Percentiles rank a stretch among this genome's conserved stretches.
Evolutionary conservation across 2,329 filamentous ascomycete species (phyloP).

Genomic region (Drechslerella coelobrocha): DNA sequence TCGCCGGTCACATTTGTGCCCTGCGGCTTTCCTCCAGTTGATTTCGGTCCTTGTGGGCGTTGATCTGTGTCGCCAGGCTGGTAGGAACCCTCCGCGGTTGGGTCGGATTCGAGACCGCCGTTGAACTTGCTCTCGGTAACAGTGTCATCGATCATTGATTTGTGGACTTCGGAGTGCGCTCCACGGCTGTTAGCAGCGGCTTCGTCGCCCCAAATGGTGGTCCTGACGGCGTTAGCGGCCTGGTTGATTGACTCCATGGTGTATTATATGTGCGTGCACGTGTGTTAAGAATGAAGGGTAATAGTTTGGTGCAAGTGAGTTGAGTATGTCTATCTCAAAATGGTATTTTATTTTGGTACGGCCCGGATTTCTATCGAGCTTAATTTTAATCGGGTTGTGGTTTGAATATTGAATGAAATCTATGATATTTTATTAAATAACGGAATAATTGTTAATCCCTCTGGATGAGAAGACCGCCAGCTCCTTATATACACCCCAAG

Average conservation of each 20-base stretch:
- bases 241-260: constrained; percentile 67
- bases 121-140: constrained; percentile 34
- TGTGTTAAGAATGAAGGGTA: neutral
- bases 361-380: too few relatives aligned
- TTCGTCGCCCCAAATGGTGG: constrained; percentile 62
- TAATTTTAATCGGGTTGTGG: too few relatives aligned
- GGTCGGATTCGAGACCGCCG: constrained; percentile 40
- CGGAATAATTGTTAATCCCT: neutral
- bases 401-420: neutral
- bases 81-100: constrained; percentile 33
- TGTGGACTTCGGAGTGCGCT: constrained; percentile 36
- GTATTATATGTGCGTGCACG: neutral
- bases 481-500: constrained; percentile 1
- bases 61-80: constrained; percentile 17
- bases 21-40: constrained; percentile 18
- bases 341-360: too few relatives aligned
- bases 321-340: neutral
- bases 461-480: neutral
- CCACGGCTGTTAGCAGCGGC: constrained; percentile 2
- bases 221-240: constrained; percentile 63
- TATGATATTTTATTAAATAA: neutral
- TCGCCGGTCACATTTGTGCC: constrained; percentile 35
- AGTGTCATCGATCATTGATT: constrained; percentile 48
- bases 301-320: neutral
- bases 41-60: neutral